phyloP scores from a whole-genome alignment of 805 yeast species.

The Saccharomycopsis malanga region DNA sequence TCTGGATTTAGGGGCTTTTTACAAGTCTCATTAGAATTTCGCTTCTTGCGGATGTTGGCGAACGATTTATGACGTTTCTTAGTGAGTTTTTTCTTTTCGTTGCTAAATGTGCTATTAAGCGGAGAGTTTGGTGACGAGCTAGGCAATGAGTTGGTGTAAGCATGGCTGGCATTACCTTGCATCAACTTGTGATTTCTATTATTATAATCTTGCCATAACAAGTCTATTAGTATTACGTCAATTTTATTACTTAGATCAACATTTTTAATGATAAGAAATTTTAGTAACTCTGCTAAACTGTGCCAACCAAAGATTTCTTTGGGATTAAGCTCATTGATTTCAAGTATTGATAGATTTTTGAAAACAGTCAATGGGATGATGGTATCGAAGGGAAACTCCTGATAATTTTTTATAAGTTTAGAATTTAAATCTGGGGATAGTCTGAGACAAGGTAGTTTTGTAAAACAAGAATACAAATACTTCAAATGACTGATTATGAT shows the following conservation, averaged over 20 bases:
- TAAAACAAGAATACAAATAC: constrained; percentile 55
- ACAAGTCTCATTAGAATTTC: constrained; percentile 1
- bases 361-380: constrained; percentile 57
- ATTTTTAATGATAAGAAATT: constrained; percentile 48
- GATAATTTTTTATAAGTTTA: constrained; percentile 51
- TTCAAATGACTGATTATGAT: constrained; percentile 38
- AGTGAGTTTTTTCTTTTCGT: constrained; percentile 18
- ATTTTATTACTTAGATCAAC: constrained; percentile 44
- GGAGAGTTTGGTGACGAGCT: constrained; percentile 13
- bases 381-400: constrained; percentile 66
- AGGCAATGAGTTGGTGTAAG: constrained; percentile 3
- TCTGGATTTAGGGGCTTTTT: not conserved
- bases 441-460: constrained; percentile 57
- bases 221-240: constrained; percentile 41
- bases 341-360: constrained; percentile 56
- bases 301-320: constrained; percentile 65
- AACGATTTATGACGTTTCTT: constrained; percentile 20
- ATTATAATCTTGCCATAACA: constrained; percentile 45
- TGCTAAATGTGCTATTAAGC: not conserved
- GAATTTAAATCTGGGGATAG: constrained; percentile 55
- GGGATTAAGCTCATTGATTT: constrained; percentile 53
- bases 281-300: constrained; percentile 43
- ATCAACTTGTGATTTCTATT: constrained; percentile 36
- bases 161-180: constrained; percentile 3
- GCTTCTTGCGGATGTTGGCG: constrained; percentile 17